Evolutionary conservation across 1,139 yeast species (phyloP).

Genomic region (Diutina pseudorugosa): DNA sequence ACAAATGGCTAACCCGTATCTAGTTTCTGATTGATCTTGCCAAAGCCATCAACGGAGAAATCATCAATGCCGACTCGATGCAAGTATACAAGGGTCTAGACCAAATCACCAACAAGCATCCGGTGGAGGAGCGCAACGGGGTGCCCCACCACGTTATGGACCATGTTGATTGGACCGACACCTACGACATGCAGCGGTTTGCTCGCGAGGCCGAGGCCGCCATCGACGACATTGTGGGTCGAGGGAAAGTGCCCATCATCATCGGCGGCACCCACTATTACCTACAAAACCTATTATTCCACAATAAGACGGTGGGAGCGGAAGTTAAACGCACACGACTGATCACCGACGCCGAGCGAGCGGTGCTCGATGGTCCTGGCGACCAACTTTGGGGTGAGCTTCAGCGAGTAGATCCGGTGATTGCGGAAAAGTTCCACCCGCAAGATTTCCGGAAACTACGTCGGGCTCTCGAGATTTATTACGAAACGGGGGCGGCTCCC

Average conservation of each 20-base stretch:
- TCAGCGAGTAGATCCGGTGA: slow-evolving; percentile 48
- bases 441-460: slow-evolving; percentile 70
- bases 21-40: slow-evolving; percentile 71
- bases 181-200: slow-evolving; percentile 75
- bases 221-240: slow-evolving; percentile 50
- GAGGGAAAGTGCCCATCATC: slow-evolving; percentile 72
- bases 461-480: slow-evolving; percentile 73
- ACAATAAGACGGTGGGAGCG: slow-evolving; percentile 44
- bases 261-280: slow-evolving; percentile 97
- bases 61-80: slow-evolving; percentile 95
- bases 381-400: slow-evolving; percentile 37
- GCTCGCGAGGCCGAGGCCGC: slow-evolving; percentile 51
- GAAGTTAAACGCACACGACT: slow-evolving; percentile 9
- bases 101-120: slow-evolving; percentile 86
- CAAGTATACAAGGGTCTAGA: slow-evolving; percentile 73
- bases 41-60: slow-evolving; percentile 66
- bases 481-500: slow-evolving; percentile 52
- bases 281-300: slow-evolving; percentile 63
- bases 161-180: slow-evolving; percentile 69
- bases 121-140: slow-evolving; percentile 59
- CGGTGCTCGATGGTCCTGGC: slow-evolving; percentile 46
- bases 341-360: slow-evolving; percentile 27
- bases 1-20: slow-evolving; percentile 4
- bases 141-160: slow-evolving; percentile 80
- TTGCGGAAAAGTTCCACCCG: slow-evolving; percentile 82